Evolutionary conservation across 805 yeast genomes (phyloP).

Genomic region (Saccharomyces jurei): DNA sequence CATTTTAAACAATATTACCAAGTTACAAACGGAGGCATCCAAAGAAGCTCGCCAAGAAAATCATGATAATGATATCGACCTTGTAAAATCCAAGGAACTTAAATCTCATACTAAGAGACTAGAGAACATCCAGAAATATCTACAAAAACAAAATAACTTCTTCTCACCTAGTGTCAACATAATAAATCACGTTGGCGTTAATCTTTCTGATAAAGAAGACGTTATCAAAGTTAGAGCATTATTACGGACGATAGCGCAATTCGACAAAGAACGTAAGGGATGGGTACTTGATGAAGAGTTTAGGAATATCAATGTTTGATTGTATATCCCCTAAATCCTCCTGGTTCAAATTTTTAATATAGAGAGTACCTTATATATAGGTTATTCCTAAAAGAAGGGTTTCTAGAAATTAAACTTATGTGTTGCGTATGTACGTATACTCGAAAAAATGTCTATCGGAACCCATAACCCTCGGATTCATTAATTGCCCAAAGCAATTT

Average conservation of each 20-base stretch:
- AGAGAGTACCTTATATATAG: background rate
- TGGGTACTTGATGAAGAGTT: constrained; percentile 62
- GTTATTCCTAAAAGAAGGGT: background rate
- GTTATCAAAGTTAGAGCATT: constrained; percentile 59
- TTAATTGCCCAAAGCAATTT: constrained; percentile 64
- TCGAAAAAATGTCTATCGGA: constrained; percentile 36
- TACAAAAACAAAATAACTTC: constrained; percentile 31
- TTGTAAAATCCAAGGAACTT: background rate
- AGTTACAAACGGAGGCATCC: constrained; percentile 11
- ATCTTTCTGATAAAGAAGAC: constrained; percentile 42
- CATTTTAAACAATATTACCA: constrained; percentile 20
- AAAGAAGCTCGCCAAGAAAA: constrained; percentile 3
- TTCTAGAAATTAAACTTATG: background rate
- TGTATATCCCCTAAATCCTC: no score
- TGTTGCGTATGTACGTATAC: background rate
- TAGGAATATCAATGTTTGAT: constrained; percentile 7
- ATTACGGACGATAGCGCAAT: constrained; percentile 56
- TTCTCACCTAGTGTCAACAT: constrained; percentile 47
- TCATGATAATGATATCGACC: constrained; percentile 1
- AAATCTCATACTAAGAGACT: constrained; percentile 3
- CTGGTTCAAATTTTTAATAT: background rate
- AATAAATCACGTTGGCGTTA: constrained; percentile 31
- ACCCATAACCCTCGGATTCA: constrained; percentile 83
- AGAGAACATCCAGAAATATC: constrained; percentile 31
- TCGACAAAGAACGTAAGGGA: constrained; percentile 51